Evolutionary conservation across 768 basidiomycete species (phyloP).

Genomic region (Phanerochaete sordida): DNA sequence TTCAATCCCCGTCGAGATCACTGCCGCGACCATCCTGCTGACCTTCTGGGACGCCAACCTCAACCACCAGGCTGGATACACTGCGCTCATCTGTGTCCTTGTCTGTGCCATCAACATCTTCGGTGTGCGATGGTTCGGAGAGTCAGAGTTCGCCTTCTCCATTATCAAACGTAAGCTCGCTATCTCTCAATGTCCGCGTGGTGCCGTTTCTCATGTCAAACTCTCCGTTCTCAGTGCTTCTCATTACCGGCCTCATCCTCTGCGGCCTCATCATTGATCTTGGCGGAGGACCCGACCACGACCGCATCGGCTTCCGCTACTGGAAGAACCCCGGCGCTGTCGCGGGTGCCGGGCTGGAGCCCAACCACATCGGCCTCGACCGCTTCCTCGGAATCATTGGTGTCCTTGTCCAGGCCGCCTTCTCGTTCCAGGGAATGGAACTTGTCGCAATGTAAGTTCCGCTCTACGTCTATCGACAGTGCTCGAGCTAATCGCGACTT

Average conservation of each 20-base stretch:
- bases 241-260: slow-evolving; percentile 60
- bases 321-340: slow-evolving; percentile 72
- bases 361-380: slow-evolving; percentile 31
- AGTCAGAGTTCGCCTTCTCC: slow-evolving; percentile 70
- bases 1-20: slow-evolving; percentile 70
- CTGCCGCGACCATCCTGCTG: slow-evolving; percentile 65
- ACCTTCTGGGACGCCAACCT: slow-evolving; percentile 71
- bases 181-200: neutral
- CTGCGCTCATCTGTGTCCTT: slow-evolving; percentile 53
- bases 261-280: slow-evolving; percentile 69
- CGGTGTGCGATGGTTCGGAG: slow-evolving; percentile 70
- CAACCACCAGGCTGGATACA: slow-evolving; percentile 52
- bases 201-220: slow-evolving; percentile 11
- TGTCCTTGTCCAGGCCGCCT: slow-evolving; percentile 54
- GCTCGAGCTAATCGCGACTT: neutral
- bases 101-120: slow-evolving; percentile 64
- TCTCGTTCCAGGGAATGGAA: slow-evolving; percentile 79
- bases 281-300: slow-evolving; percentile 69
- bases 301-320: slow-evolving; percentile 66
- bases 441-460: slow-evolving; percentile 58
- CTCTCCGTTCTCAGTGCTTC: slow-evolving; percentile 36
- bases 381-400: slow-evolving; percentile 38
- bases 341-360: slow-evolving; percentile 28
- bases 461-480: too few species aligned
- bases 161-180: slow-evolving; percentile 53